phyloP scores from a whole-genome alignment of 352 stramenopile genomes.

The Pythium guiyangense region DNA sequence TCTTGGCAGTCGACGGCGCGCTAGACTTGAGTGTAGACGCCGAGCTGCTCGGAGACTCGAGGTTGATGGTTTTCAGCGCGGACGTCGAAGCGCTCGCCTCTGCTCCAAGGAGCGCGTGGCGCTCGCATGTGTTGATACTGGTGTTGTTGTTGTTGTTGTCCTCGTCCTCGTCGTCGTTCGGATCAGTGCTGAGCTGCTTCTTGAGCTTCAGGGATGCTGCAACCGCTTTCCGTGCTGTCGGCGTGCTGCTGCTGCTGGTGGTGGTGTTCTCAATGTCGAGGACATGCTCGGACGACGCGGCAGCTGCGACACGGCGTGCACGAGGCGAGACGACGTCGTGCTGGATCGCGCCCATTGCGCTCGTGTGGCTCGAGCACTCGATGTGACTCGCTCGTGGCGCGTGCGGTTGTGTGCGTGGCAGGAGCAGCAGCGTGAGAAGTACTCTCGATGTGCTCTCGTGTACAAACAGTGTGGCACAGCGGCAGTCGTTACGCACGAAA shows the following conservation, averaged over 20 bases:
- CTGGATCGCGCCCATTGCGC: too few relatives aligned
- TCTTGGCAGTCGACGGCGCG: constrained; percentile 42
- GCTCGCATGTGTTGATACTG: too few relatives aligned
- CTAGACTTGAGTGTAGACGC: constrained; percentile 53
- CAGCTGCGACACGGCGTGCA: too few relatives aligned
- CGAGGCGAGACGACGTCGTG: too few relatives aligned
- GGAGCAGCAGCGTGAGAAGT: too few relatives aligned
- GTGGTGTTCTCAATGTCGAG: not conserved
- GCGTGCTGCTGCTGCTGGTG: not conserved
- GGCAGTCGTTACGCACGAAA: too few relatives aligned
- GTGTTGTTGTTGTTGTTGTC: not conserved
- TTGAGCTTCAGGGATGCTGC: not conserved
- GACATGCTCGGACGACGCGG: not conserved
- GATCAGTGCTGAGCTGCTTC: constrained; percentile 4
- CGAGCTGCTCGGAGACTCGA: constrained; percentile 21
- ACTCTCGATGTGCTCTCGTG: too few relatives aligned
- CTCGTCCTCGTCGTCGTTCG: not conserved
- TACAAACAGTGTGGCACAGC: too few relatives aligned
- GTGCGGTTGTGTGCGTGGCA: too few relatives aligned
- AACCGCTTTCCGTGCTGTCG: not conserved
- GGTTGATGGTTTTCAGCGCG: constrained; percentile 43
- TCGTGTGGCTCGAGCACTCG: too few relatives aligned
- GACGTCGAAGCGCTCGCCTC: not conserved
- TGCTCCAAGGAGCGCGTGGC: too few relatives aligned
- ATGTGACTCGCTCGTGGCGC: too few relatives aligned